Conservation (phyloP, 352 stramenopile species). For the Globisporangium nagaii region DNA sequence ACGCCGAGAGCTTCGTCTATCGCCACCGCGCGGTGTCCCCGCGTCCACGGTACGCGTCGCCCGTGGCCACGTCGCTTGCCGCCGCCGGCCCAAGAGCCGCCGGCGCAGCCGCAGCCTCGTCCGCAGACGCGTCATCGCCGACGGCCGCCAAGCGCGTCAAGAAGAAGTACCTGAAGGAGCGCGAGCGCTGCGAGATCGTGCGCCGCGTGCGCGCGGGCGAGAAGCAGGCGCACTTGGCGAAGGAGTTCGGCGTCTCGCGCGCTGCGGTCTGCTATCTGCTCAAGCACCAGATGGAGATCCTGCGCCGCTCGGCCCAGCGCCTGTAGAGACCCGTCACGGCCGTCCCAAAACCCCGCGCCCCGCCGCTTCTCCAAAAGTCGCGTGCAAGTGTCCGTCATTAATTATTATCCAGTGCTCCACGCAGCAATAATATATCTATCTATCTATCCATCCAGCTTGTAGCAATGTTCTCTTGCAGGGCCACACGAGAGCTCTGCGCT, state of each 20-base stretch:
- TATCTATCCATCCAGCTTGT: too few species aligned
- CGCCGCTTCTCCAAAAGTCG: too few species aligned
- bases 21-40: constrained; percentile 5
- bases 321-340: too few species aligned
- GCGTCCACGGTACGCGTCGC: neutral
- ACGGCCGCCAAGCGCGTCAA: constrained; percentile 27
- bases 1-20: constrained; percentile 1
- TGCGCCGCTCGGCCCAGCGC: constrained; percentile 37
- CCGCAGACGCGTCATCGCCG: neutral
- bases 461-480: too few species aligned
- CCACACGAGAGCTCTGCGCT: too few species aligned
- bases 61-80: neutral
- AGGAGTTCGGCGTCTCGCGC: constrained; percentile 58
- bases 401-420: too few species aligned
- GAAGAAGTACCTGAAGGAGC: constrained; percentile 71
- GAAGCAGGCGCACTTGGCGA: constrained; percentile 57
- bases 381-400: too few species aligned
- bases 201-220: constrained; percentile 46
- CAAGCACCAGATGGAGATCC: constrained; percentile 60
- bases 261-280: constrained; percentile 60
- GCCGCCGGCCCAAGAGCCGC: neutral
- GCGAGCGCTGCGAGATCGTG: constrained; percentile 59
- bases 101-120: neutral
- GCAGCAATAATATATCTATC: too few species aligned
- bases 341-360: too few species aligned